These are phyloP conservation scores for Azolla pinnata DNA, from an alignment of 75 land plant species.

Conservation along the genomic window DNA sequence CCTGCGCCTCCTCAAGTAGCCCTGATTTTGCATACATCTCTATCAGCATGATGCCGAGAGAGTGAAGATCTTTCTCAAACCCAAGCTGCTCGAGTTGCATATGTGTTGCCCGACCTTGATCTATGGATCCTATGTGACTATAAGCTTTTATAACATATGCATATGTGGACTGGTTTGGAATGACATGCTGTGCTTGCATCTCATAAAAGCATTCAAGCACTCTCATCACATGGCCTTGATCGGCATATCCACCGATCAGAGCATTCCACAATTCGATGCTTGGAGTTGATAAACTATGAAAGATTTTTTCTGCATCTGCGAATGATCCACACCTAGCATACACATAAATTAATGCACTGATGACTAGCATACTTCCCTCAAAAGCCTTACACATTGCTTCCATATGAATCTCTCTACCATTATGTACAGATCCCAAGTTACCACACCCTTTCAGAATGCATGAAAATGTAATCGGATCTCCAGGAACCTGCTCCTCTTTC, in stretches of 20 bases:
- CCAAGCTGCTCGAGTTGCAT: constrained; percentile 11
- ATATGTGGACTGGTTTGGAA: constrained; percentile 5
- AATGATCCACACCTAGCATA: constrained; percentile 25
- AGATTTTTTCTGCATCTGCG: constrained; percentile 28
- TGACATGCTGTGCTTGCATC: constrained; percentile 1
- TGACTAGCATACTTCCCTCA: constrained; percentile 32
- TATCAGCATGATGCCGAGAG: constrained; percentile 16
- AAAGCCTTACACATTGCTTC: constrained; percentile 28
- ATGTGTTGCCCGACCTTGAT: constrained; percentile 22
- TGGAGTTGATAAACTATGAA: constrained; percentile 34
- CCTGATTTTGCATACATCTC: constrained; percentile 51
- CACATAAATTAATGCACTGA: constrained; percentile 49
- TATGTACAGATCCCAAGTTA: constrained; percentile 5
- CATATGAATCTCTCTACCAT: constrained; percentile 28
- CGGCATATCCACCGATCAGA: constrained; percentile 10
- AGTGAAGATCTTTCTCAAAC: constrained; percentile 4
- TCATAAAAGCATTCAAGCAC: constrained; percentile 9
- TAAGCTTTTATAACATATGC: constrained; percentile 5
- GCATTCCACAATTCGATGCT: constrained; percentile 37
- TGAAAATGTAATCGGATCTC: constrained; percentile 41
- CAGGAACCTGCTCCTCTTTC: neutral
- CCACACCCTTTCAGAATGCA: constrained; percentile 35
- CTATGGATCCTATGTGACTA: constrained; percentile 2
- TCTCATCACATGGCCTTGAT: neutral
- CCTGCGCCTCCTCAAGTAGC: constrained; percentile 28